phyloP scores from a whole-genome alignment of 139 green algal species.

The Volvox africanus region DNA sequence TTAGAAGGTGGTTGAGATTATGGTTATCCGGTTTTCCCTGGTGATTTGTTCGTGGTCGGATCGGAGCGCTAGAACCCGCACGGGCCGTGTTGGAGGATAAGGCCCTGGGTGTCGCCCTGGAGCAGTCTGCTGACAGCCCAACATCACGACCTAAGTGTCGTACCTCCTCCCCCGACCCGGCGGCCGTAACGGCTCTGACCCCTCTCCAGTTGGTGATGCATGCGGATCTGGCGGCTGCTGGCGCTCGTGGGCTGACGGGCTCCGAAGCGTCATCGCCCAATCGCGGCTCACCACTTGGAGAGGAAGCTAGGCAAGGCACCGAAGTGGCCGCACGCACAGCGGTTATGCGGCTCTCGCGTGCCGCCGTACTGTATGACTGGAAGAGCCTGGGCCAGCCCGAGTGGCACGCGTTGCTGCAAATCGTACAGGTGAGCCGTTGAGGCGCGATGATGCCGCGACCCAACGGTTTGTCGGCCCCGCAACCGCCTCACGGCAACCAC shows the following conservation, averaged over 20 bases:
- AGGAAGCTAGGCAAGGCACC: no score
- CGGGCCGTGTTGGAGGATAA: no score
- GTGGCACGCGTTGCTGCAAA: slow-evolving; percentile 58
- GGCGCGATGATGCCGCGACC: not conserved
- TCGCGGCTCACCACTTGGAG: no score
- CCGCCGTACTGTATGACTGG: slow-evolving; percentile 57
- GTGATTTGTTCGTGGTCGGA: no score
- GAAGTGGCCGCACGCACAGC: not conserved
- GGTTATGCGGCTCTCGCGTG: slow-evolving; percentile 34
- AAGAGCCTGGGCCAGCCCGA: slow-evolving; percentile 52
- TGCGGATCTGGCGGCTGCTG: slow-evolving; percentile 24
- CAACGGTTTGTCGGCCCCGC: not conserved
- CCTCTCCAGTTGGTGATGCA: slow-evolving; percentile 26
- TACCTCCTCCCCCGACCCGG: not conserved
- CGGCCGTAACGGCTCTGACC: no score
- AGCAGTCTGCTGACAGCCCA: no score
- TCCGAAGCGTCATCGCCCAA: not conserved
- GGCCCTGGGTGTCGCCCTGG: no score
- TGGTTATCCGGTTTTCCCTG: no score
- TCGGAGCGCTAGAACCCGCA: no score
- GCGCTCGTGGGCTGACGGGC: not conserved
- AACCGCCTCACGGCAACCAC: no score
- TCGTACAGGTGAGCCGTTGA: slow-evolving; percentile 13
- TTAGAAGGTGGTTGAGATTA: no score
- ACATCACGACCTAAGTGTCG: no score